These are phyloP conservation scores for Phytopythium kandeliae DNA, from an alignment of 352 stramenopile genomes.

Conservation along the genomic window DNA sequence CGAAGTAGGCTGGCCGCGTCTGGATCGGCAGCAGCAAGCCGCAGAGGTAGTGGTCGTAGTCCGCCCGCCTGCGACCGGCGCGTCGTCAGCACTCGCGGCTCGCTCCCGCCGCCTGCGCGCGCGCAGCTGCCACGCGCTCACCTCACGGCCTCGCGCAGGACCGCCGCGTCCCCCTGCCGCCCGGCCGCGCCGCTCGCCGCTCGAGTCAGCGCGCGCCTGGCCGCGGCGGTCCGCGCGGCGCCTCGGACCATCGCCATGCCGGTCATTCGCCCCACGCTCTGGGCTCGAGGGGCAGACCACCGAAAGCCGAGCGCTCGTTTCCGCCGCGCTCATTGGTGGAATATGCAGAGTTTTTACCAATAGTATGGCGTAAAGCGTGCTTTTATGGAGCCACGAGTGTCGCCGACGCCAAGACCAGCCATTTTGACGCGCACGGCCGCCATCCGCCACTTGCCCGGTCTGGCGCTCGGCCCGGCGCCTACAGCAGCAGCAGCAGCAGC, in stretches of 20 bases:
- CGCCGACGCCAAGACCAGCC: background rate
- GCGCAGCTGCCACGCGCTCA: slow-evolving; percentile 6
- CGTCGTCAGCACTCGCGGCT: background rate
- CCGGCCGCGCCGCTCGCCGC: background rate
- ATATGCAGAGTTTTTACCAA: slow-evolving; percentile 12
- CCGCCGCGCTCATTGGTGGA: no score
- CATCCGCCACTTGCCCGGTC: background rate
- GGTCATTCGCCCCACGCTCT: no score
- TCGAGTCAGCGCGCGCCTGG: slow-evolving; percentile 7
- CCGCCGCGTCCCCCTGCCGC: slow-evolving; percentile 6
- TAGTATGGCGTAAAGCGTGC: slow-evolving; percentile 11
- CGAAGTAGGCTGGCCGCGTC: slow-evolving; percentile 66
- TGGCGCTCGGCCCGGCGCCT: background rate
- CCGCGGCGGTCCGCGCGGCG: slow-evolving; percentile 5
- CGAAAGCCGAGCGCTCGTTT: no score
- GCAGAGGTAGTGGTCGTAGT: slow-evolving; percentile 84
- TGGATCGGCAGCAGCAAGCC: slow-evolving; percentile 63
- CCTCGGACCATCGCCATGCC: no score
- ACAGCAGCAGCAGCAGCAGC: background rate
- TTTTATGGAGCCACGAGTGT: slow-evolving; percentile 4
- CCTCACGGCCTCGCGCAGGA: slow-evolving; percentile 43
- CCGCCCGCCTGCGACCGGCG: slow-evolving; percentile 43
- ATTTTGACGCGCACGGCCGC: slow-evolving; percentile 5
- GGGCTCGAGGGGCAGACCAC: background rate
- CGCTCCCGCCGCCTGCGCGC: background rate